Evolutionary conservation across 1,139 yeast species (phyloP), one percentile per base, ranked within the genome.

Genomic region (Blastobotrys capitulatus): DNA sequence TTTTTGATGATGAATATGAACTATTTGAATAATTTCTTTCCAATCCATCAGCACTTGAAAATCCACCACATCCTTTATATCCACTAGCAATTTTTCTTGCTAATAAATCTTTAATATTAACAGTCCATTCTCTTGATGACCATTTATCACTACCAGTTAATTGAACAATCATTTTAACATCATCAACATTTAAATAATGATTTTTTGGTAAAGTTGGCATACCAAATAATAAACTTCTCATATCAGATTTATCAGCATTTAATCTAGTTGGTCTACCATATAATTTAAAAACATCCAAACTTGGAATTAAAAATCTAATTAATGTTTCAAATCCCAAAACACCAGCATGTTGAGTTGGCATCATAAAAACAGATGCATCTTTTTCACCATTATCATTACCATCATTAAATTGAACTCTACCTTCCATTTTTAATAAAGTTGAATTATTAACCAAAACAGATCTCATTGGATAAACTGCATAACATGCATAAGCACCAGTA

Each of bases 271-370:
- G 98, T 54, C 98, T 78, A 34, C 98, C 98, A 62, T 92, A 92
- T 42, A 92, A 74, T 40, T 83, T 83, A 69, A 89, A 92, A 0
- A 95, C 79, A 63, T 92, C 96, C 69, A 88, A 73, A 22, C 87
- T 71, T 0, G 97, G 97, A 6, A 92, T 76, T 60, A 92, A 70
- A 63, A 88, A 89, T 55, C 97, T 74, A 52, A 92, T 90, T 60
- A 90, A 76, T 1, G 97, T 90, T 66, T 92, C 97, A 66, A 83
- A 90, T 6, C 97, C 97, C 0, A 94, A 94, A 38, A 92, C 96
- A 12, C 96, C 83, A 36, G 90, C 83, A 66, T 89, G 97, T 60
- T 79, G 85, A 64, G 92, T 97, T 5, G 97, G 97, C 97, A 92
- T 90, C 56, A 92, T 71, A 63, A 90, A 90, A 35, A 92, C 80